Conservation (phyloP, 2,329 filamentous ascomycete genomes). For the Aspergillus ochraceoroseus region DNA sequence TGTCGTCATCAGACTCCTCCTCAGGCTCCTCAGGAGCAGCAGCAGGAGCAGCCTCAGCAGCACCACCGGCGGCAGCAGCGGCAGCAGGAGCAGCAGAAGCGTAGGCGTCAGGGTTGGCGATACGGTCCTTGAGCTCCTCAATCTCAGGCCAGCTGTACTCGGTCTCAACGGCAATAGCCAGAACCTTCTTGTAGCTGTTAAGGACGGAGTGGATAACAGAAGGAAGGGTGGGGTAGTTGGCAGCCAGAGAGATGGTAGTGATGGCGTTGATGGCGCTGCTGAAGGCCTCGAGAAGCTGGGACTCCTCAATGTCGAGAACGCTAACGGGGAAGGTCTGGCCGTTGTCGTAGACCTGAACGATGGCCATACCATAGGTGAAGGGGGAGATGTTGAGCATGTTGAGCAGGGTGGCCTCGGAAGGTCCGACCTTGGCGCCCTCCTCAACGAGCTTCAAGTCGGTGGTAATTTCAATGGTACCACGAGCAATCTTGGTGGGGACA, state of each 20-base stretch:
- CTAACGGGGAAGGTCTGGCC: slow-evolving; percentile 83
- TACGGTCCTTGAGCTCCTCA: slow-evolving; percentile 97
- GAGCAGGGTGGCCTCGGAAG: slow-evolving; percentile 95
- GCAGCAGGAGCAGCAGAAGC: slow-evolving; percentile 73
- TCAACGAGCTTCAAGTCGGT: slow-evolving; percentile 96
- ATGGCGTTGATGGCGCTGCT: slow-evolving; percentile 76
- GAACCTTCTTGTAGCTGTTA: slow-evolving; percentile 97
- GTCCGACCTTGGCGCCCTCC: slow-evolving; percentile 87
- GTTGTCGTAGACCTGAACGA: slow-evolving; percentile 94
- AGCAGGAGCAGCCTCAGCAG: slow-evolving; percentile 49
- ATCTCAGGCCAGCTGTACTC: slow-evolving; percentile 94
- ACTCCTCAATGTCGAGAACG: slow-evolving; percentile 91
- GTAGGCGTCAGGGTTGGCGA: slow-evolving; percentile 97
- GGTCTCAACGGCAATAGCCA: slow-evolving; percentile 78
- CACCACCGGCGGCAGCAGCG: slow-evolving; percentile 53
- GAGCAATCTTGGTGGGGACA: slow-evolving; percentile 99
- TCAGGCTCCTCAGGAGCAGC: slow-evolving; percentile 61
- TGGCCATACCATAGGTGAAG: slow-evolving; percentile 98
- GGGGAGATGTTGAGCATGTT: slow-evolving; percentile 99
- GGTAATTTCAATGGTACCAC: slow-evolving; percentile 99
- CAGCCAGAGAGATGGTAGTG: slow-evolving; percentile 81
- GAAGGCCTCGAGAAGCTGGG: slow-evolving; percentile 84
- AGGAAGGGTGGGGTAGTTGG: slow-evolving; percentile 93
- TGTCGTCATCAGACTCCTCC: slow-evolving; percentile 60
- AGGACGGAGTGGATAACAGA: slow-evolving; percentile 94